Base-by-base conservation (phyloP, 1,284 basidiomycete species). In the Xerocomus cyaneibrunnescens region DNA sequence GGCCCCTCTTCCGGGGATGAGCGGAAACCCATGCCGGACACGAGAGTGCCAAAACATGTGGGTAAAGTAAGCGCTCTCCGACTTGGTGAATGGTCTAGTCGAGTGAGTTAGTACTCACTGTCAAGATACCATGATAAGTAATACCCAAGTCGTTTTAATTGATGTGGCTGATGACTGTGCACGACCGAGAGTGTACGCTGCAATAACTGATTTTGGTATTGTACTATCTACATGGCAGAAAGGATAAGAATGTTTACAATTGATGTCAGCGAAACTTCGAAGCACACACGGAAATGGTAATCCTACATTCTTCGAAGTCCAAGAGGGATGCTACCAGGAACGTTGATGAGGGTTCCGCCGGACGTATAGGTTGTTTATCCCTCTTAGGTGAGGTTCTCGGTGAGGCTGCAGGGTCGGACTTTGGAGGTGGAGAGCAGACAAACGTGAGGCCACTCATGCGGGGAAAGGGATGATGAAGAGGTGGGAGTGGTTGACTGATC, bases 241-340 rank as follows among this genome's bases (percentile, higher is more conserved):
- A 41, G n/a, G 45, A 45, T 10, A 21, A 43, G n/a, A 45, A 41
- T 10, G 23, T 45, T 39, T 13, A 37, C 14, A 17, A 22, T 36
- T 17, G 17, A 48, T 22, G 17, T 57, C 17, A 55, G 40, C 9
- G 12, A 23, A 28, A 21, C 30, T n/a, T 36, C 25, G 21, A 13
- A 45, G 31, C 12, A 22, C 22, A 16, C 16, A 22, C 35, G 28
- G n/a, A 39, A 50, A 31, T 25, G 32, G 23, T 42, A 28, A 34
- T 56, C 80, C 58, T 66, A 87, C 86, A 85, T 54, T 84, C 76
- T 38, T 76, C 77, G 45, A 83, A 81, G 53, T 87, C 78, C 25
- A 86, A 62, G 56, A 76, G 80, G 43, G 74, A 77, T 21, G 76
- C 73, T 7, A 77, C 72, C 3, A 89, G 64, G 59, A 79, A 80